Base-by-base conservation (phyloP, 345 rosid species). In the Streptanthus diversifolius region DNA sequence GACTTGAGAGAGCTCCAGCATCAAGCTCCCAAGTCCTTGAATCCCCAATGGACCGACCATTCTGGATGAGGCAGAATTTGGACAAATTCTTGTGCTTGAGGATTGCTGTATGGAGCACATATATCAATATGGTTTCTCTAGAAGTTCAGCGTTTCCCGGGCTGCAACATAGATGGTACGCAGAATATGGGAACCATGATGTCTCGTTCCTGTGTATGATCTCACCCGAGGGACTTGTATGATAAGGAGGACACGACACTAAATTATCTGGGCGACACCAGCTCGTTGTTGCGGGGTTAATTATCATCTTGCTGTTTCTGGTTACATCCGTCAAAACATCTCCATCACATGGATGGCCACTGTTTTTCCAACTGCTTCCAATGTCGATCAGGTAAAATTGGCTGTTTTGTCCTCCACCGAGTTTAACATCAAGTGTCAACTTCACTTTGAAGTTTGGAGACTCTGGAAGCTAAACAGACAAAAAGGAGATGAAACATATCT, bases 301-400 rank as follows among this genome's bases (percentile, higher is more conserved):
- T 19, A 81, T 82, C 87, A 74, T 77, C 56, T 75, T 82, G 29
- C 84, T 82, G 72, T 87, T 83, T 79, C 87, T 49, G 1, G 87
- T 87, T 54, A 83, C 87, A 58, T 87, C 89, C 13, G 87, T 83
- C 15, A 73, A 68, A 15, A 81, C 86, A 66, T 87, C 78, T 7
- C 87, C 86, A 73, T 87, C 71, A 67, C 89, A 83, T 6, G 69
- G 80, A 30, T 76, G 9, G 56, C 91, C 89, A 19, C 66, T 69
- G 79, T 87, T 87, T 70, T 87, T 87, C 89, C 89, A 85, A 71
- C 91, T 85, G 55, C 85, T 80, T 69, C 87, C 89, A 0, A 85
- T 87, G 74, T 87, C 89, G 21, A 85, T 76, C 11, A 85, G 74
- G 67, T 85, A 85, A 65, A 85, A 83, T 27, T 87, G 87, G 70